These are phyloP conservation scores for Tremellales sp. DNA, from an alignment of 1,284 basidiomycete species.

Conservation along the genomic window DNA sequence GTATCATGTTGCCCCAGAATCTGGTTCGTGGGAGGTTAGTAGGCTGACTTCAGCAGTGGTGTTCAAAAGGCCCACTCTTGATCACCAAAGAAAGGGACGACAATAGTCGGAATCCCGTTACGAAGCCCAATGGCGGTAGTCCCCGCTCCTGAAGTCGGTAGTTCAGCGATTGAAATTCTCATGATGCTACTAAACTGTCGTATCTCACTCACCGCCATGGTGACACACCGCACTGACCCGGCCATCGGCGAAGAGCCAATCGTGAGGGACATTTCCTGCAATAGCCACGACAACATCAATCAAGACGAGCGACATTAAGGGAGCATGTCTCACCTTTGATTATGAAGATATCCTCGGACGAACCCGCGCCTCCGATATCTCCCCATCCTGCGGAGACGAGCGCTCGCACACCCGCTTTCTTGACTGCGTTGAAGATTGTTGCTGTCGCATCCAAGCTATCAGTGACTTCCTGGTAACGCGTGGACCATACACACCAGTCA, in stretches of 20 bases:
- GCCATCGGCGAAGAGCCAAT: constrained; percentile 61
- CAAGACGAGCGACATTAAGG: neutral
- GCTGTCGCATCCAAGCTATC: constrained; percentile 35
- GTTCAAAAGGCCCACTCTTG: constrained; percentile 49
- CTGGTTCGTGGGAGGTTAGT: constrained; percentile 7
- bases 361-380: constrained; percentile 53
- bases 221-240: constrained; percentile 64
- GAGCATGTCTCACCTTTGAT: constrained; percentile 42
- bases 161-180: constrained; percentile 2
- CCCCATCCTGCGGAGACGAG: constrained; percentile 65
- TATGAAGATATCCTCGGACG: constrained; percentile 58
- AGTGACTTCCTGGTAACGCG: constrained; percentile 18
- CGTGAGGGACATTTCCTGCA: constrained; percentile 60
- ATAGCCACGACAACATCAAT: constrained; percentile 7
- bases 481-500: constrained; percentile 53
- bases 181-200: neutral
- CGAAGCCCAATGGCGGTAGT: constrained; percentile 63
- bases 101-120: constrained; percentile 61
- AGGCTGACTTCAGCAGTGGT: neutral
- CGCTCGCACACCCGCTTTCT: constrained; percentile 56
- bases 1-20: constrained; percentile 59
- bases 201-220: constrained; percentile 54
- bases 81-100: constrained; percentile 69
- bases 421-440: constrained; percentile 58
- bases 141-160: constrained; percentile 54